A percentile compares a stretch with the other conserved stretches of the same genome.
Evolutionary conservation across 192 early-diverging fungal genomes (phyloP).

Genomic region (Pilaira anomala): DNA sequence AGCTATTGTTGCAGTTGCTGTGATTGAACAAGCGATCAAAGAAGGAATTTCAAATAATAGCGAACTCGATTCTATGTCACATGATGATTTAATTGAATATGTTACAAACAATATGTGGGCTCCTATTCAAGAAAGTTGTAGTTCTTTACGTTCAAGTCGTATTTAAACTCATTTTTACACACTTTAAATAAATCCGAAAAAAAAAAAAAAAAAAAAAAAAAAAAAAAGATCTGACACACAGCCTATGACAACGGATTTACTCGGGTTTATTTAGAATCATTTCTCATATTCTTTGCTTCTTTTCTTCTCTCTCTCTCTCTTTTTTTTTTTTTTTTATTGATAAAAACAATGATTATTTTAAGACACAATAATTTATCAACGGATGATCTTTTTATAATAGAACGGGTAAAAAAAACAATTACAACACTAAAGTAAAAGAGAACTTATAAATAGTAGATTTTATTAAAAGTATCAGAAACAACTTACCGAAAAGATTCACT

Average conservation of each 20-base stretch:
- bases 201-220: too few species aligned
- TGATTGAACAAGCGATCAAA: constrained; percentile 48
- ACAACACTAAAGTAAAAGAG: neutral
- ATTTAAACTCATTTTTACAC: too few species aligned
- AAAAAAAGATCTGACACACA: neutral
- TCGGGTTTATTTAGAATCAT: neutral
- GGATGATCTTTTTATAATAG: constrained; percentile 56
- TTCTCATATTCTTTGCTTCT: too few species aligned
- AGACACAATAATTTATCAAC: constrained; percentile 46
- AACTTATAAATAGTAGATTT: constrained; percentile 29
- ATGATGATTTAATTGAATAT: constrained; percentile 12
- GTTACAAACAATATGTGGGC: constrained; percentile 15
- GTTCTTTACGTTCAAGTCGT: too few species aligned
- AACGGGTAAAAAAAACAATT: constrained; percentile 41
- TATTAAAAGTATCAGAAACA: constrained; percentile 46
- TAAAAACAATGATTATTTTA: constrained; percentile 43
- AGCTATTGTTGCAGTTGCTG: constrained; percentile 77
- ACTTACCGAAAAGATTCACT: constrained; percentile 36
- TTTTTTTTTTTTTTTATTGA: neutral
- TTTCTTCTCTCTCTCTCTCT: neutral
- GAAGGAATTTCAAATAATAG: constrained; percentile 18
- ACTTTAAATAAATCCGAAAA: too few species aligned
- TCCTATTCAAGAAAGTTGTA: neutral
- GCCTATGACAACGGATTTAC: constrained; percentile 3
- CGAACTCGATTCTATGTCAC: neutral